Base-by-base conservation (phyloP, 2,329 filamentous ascomycete species). In the Paracoccidioides brasiliensis region DNA sequence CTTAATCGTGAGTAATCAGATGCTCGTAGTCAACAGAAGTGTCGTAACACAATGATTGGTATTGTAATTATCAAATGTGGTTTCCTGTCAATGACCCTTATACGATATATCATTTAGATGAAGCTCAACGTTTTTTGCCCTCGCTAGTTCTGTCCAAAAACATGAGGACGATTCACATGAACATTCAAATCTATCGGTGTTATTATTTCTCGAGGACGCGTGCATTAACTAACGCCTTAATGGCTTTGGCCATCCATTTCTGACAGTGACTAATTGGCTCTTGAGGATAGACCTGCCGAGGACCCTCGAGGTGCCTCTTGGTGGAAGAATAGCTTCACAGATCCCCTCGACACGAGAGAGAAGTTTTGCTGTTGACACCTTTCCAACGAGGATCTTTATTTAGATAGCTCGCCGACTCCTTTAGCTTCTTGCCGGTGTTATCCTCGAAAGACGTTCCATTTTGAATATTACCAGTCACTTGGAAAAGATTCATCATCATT, bases 381-480 rank as follows among this genome's bases (percentile, higher is more conserved):
- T 46, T 3, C 55, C 51, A 35, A 56, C 45, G 7, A 38, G 7
- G 5, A 52, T 52, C 42, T 53, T 53, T 56, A 30, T 4, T 48
- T 15, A 56, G 7, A n/a, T 56, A 59, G 10, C 56, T 52, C 10
- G 53, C 49, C 3, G 51, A 52, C 15, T 28, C 28, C 8, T 53
- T 30, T 22, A 55, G 53, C 37, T 59, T 57, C 32, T 51, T 45
- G 22, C 40, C 53, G 9, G 37, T 15, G 43, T 54, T 55, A 35
- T 55, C 28, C 40, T 59, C 58, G 45, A 55, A 58, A 6, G 28
- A 7, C 64, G 69, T 68, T 15, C 66, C 64, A 50, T 58, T 58
- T 45, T 68, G 64, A 49, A 70, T 67, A 55, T 66, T 63, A 37
- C 66, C 66, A 3, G 60, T 64, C 28, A 69, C 65, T 37, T 69